phyloP scores from a whole-genome alignment of 768 basidiomycete genomes.

The Panellus pusillus region DNA sequence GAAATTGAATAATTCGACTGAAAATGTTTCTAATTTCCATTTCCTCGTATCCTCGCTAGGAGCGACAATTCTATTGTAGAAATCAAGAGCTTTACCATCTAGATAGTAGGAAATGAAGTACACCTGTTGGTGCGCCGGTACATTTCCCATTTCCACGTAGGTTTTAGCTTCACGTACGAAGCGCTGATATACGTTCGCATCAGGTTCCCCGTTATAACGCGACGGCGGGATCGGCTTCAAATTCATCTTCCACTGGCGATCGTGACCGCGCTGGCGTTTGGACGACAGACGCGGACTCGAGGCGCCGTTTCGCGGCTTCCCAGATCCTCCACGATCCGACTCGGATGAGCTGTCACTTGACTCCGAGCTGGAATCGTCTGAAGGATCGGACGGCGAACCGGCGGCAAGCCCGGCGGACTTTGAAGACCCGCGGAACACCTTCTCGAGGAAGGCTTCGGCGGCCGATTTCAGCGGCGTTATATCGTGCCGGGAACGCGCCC shows the following conservation, averaged over 20 bases:
- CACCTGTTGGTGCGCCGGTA: slow-evolving; percentile 17
- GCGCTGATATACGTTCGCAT: slow-evolving; percentile 22
- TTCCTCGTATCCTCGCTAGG: slow-evolving; percentile 4
- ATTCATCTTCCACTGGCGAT: slow-evolving; percentile 1
- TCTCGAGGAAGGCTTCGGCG: too few relatives aligned
- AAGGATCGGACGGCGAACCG: too few relatives aligned
- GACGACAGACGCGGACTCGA: too few relatives aligned
- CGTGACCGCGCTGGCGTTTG: not conserved
- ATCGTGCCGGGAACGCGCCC: too few relatives aligned
- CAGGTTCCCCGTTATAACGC: slow-evolving; percentile 27
- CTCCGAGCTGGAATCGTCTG: too few relatives aligned
- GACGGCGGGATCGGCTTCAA: slow-evolving; percentile 27
- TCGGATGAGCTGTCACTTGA: too few relatives aligned
- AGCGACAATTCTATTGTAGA: slow-evolving; percentile 26
- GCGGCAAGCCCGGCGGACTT: too few relatives aligned
- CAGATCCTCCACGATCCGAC: too few relatives aligned
- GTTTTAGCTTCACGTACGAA: slow-evolving; percentile 26
- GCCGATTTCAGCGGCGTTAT: too few relatives aligned
- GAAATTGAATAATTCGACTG: slow-evolving; percentile 34
- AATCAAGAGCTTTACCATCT: slow-evolving; percentile 29
- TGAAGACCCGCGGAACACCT: too few relatives aligned
- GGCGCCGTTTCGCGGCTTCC: too few relatives aligned
- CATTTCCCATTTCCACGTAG: slow-evolving; percentile 24
- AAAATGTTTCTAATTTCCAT: slow-evolving; percentile 31
- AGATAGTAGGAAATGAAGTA: slow-evolving; percentile 28